Conservation (phyloP, 176 grass and related monocot species). For the Canna indica region DNA sequence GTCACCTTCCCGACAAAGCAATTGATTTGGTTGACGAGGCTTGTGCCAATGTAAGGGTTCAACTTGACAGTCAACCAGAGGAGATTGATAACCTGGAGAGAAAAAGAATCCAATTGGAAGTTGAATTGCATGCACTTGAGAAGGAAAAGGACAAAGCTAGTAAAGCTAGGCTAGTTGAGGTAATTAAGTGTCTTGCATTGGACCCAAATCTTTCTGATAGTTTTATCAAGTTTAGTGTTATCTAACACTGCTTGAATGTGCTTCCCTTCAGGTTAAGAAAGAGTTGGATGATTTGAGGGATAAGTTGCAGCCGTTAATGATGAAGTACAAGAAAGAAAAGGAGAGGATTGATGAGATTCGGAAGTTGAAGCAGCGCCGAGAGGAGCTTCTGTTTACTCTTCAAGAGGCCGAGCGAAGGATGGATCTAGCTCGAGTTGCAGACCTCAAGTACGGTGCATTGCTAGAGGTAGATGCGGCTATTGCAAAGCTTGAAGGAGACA, state of each 20-base stretch:
- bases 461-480: conserved; percentile 43
- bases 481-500: conserved; percentile 48
- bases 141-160: conserved; percentile 50
- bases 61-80: conserved; percentile 45
- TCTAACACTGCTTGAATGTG: neutral
- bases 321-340: conserved; percentile 53
- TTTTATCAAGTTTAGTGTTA: neutral
- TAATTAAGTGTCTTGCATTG: neutral
- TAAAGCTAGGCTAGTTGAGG: conserved; percentile 38
- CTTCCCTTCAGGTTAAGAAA: conserved; percentile 35
- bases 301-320: conserved; percentile 37
- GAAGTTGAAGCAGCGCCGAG: conserved; percentile 45
- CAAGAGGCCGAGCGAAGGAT: conserved; percentile 47
- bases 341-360: conserved; percentile 46
- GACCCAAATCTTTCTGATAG: neutral
- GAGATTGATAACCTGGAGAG: conserved; percentile 38
- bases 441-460: conserved; percentile 37
- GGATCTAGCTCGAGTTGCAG: conserved; percentile 54
- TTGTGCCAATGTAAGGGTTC: conserved; percentile 48
- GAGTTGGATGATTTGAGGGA: conserved; percentile 57
- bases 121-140: conserved; percentile 34
- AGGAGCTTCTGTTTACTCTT: conserved; percentile 42
- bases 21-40: conserved; percentile 61
- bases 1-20: conserved; percentile 54
- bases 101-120: conserved; percentile 36